Base-by-base conservation (phyloP, 345 rosid species). In the Populus deltoides region DNA sequence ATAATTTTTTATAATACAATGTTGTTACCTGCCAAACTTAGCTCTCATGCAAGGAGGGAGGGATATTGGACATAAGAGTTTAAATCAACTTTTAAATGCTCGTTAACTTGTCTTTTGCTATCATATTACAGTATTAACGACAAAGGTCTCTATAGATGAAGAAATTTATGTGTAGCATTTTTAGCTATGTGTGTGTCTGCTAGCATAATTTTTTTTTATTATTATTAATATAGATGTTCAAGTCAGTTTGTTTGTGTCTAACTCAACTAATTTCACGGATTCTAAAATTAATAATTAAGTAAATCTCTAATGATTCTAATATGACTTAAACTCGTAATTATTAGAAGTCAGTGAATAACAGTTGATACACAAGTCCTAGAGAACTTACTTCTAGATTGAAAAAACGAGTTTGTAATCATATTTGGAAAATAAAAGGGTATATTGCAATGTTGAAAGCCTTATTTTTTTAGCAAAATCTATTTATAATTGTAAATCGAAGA, bases 1-100 rank as follows among this genome's bases (percentile, higher is more conserved):
- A 51, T 51, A 18, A 69, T 39, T 75, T 79, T 71, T 77, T 55
- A 67, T 70, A 66, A 78, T 66, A 72, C 88, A 53, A 20, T 18
- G n/a, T 53, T 53, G 10, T 62, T 25, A 3, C 66, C 29, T 62
- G 35, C 25, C 9, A 53, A 51, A 7, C 59, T 20, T 53, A 53
- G 10, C 59, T 35, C 33, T 27, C 5, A 8, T 53, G 38, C 16
- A 8, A 18, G 29, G 2, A 20, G 59, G 25, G 73, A 25, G 20
- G 53, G 5, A 8, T n/a, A 25, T 36, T 17, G n/a, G 24, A 45
- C 66, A 53, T 13, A 41, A 4, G 35, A 33, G 5, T 33, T 33
- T 33, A 3, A 33, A 3, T 33, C 35, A 33, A 33, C 5, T 33
- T 33, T 33, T 31, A 31, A 31, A 31, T 31, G 33, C 33, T 2